Conservation (phyloP, 1,284 basidiomycete genomes). For the Ceratobasidium sp. region DNA sequence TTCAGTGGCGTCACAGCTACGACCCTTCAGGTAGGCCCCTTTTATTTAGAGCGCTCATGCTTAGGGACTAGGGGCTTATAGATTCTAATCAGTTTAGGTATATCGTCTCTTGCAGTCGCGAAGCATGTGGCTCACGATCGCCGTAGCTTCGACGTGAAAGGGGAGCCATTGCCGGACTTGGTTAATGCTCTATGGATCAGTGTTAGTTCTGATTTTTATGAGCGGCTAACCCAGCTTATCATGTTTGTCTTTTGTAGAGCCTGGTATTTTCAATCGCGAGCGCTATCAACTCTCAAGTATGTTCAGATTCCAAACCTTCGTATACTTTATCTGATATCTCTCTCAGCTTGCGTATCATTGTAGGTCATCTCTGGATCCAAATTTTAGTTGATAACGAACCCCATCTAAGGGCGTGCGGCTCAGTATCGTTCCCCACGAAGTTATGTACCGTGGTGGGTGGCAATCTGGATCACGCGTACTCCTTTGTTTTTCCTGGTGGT, state of each 20-base stretch:
- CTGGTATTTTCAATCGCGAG: constrained; percentile 82
- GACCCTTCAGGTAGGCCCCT: constrained; percentile 49
- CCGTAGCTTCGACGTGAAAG: constrained; percentile 1
- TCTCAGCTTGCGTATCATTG: constrained; percentile 49
- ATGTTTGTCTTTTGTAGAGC: constrained; percentile 4
- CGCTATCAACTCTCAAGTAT: constrained; percentile 78
- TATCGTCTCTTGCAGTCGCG: neutral
- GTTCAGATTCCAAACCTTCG: too few species aligned
- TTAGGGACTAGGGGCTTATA: neutral
- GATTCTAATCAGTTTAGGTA: neutral
- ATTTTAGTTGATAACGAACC: neutral
- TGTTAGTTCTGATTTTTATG: neutral
- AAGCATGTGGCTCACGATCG: neutral
- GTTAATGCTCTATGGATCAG: constrained; percentile 82
- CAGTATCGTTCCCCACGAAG: constrained; percentile 77
- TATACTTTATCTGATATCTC: too few species aligned
- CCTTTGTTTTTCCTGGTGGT: constrained; percentile 42
- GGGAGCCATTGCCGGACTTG: constrained; percentile 48
- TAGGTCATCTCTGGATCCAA: neutral
- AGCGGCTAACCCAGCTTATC: neutral
- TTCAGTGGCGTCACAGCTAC: constrained; percentile 77
- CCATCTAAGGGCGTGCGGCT: constrained; percentile 57
- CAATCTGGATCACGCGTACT: constrained; percentile 72
- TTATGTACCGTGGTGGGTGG: constrained; percentile 80
- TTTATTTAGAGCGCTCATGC: neutral